Evolutionary conservation across 1,284 basidiomycete genomes (phyloP), one percentile per base, ranked within the genome.

Genomic region (Albatrellus sp.): DNA sequence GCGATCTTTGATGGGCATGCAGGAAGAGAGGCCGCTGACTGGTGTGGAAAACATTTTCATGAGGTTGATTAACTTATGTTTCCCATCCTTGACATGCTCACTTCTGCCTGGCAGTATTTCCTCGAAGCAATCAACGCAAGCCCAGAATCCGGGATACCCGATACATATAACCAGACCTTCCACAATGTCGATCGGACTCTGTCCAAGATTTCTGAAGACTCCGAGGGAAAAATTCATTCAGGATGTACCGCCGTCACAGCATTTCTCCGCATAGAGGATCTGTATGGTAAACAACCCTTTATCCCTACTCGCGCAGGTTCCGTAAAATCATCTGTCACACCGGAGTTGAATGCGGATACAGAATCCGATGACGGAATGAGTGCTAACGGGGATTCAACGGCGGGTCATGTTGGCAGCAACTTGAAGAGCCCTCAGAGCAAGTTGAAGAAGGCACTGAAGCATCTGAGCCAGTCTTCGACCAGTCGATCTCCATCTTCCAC

Each of bases 1-100:
- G 92, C 92, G 10, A 81, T 99, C 37, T 99, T 98, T 57, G 96
- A 99, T 56, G 96, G 96, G 2, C 96, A 99, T 59, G 96, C 96
- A 0, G 96, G 96, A 16, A 98, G 97, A 60, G 90, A 97, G 57
- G 91, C 94, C 16, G 96, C 96, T 16, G 96, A 99, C 60, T 98
- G 93, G 93, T 98, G 96, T 63, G 93, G 94, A 19, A 73, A 79
- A 54, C 83, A 98, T 63, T 98, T 98, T 64, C 92, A 98, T 60
- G 77, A 92, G 68, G 90, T 90, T 58, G 54, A 72, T 56, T 24
- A 12, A n/a, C n/a, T 19, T 30, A 14, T 11, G 32, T 5, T 16
- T 33, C 33, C 28, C 37, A 38, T 41, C 46, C 28, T 33, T 44
- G 41, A 45, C 32, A 14, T 31, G 31, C 41, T 35, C 31, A 40